phyloP scores from a whole-genome alignment of 116 monocot species.

The Cymodocea nodosa region DNA sequence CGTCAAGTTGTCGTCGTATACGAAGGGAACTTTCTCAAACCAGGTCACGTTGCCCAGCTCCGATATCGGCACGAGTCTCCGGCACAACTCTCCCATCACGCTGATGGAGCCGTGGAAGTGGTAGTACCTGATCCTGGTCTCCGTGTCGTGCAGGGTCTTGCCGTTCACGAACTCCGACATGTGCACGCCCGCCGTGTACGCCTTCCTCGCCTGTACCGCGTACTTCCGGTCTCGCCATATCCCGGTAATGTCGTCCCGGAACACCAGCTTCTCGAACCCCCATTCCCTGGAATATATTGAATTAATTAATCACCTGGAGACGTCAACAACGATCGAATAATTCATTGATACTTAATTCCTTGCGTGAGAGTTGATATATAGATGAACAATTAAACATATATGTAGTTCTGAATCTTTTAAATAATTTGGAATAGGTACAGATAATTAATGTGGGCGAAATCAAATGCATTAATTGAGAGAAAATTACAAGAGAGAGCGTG shows the following conservation, averaged over 20 bases:
- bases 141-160: slow-evolving; percentile 79
- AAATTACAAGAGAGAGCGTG: too few relatives aligned
- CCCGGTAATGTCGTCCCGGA: slow-evolving; percentile 59
- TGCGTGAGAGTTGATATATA: too few relatives aligned
- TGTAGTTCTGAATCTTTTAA: too few relatives aligned
- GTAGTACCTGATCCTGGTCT: slow-evolving; percentile 78
- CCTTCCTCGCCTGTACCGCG: slow-evolving; percentile 80
- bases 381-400: too few relatives aligned
- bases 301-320: too few relatives aligned
- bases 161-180: slow-evolving; percentile 89
- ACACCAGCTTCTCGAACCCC: slow-evolving; percentile 98
- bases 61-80: slow-evolving; percentile 51
- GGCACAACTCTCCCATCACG: slow-evolving; percentile 69
- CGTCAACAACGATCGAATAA: too few relatives aligned
- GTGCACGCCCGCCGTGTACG: slow-evolving; percentile 89
- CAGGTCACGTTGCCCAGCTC: slow-evolving; percentile 39
- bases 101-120: slow-evolving; percentile 94
- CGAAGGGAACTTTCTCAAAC: slow-evolving; percentile 62
- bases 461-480: too few relatives aligned
- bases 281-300: slow-evolving; percentile 65
- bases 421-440: too few relatives aligned
- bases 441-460: too few relatives aligned
- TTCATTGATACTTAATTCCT: too few relatives aligned
- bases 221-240: slow-evolving; percentile 81
- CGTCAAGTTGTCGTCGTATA: slow-evolving; percentile 67